Conservation (phyloP, 1,284 basidiomycete species). For the Microbotryum lychnidis-dioicae region DNA sequence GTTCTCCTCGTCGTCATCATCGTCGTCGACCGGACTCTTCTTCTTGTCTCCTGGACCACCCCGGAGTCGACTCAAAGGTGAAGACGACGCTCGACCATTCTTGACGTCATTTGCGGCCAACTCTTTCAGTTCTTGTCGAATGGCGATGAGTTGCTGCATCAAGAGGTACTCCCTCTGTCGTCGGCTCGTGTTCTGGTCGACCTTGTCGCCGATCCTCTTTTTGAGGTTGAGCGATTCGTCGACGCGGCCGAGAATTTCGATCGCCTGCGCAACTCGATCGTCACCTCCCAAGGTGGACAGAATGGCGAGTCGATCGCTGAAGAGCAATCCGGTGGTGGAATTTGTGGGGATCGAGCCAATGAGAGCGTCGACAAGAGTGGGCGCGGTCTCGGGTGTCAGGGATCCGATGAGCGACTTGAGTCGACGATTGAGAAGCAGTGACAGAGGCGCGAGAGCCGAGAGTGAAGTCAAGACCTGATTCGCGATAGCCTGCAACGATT, state of each 20-base stretch:
- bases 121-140: slow-evolving; percentile 32
- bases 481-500: slow-evolving; percentile 5
- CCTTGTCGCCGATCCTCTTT: slow-evolving; percentile 22
- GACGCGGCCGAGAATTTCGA: slow-evolving; percentile 11
- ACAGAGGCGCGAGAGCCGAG: slow-evolving; percentile 7
- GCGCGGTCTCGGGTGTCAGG: slow-evolving; percentile 7
- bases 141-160: slow-evolving; percentile 28
- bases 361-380: slow-evolving; percentile 21
- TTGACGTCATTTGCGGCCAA: slow-evolving; percentile 17
- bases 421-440: slow-evolving; percentile 7
- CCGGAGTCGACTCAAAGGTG: no score
- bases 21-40: not conserved
- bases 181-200: slow-evolving; percentile 15
- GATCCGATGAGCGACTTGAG: slow-evolving; percentile 9
- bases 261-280: slow-evolving; percentile 18
- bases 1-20: slow-evolving; percentile 27
- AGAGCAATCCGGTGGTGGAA: slow-evolving; percentile 8
- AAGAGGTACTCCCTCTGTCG: slow-evolving; percentile 27
- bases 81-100: not conserved
- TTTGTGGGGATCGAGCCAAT: slow-evolving; percentile 16
- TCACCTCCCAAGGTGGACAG: slow-evolving; percentile 7
- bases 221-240: slow-evolving; percentile 16
- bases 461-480: slow-evolving; percentile 10
- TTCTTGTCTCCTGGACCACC: not conserved
- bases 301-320: slow-evolving; percentile 23